These are phyloP conservation scores for Fusarium pininemorale DNA, from an alignment of 2,329 filamentous ascomycete species.

Conservation along the genomic window DNA sequence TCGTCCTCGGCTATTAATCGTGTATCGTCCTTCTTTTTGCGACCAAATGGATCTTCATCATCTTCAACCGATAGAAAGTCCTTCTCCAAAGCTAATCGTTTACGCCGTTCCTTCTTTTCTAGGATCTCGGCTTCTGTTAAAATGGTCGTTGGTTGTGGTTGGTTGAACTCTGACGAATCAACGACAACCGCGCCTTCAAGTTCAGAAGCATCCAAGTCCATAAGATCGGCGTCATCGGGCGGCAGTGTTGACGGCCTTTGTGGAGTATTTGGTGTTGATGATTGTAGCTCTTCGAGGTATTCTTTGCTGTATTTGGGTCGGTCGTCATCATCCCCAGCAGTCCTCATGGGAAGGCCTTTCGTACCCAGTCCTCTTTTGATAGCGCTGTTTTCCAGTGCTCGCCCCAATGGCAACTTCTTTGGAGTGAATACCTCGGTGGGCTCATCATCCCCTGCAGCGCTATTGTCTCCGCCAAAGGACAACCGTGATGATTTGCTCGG, in stretches of 20 bases:
- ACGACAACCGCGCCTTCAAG: slow-evolving; percentile 73
- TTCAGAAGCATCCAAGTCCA: slow-evolving; percentile 67
- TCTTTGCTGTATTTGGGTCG: slow-evolving; percentile 86
- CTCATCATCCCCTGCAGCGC: slow-evolving; percentile 62
- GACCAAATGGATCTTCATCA: slow-evolving; percentile 56
- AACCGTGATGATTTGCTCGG: slow-evolving; percentile 66
- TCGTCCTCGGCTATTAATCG: slow-evolving; percentile 87
- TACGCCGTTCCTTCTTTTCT: slow-evolving; percentile 89
- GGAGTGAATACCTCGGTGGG: slow-evolving; percentile 63
- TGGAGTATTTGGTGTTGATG: slow-evolving; percentile 85
- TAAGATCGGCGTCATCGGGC: slow-evolving; percentile 59
- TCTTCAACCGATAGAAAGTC: slow-evolving; percentile 73
- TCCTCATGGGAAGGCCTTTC: slow-evolving; percentile 63
- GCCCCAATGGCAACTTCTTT: slow-evolving; percentile 72
- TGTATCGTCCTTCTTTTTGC: slow-evolving; percentile 73
- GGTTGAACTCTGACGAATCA: slow-evolving; percentile 51
- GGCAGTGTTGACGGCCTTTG: slow-evolving; percentile 63
- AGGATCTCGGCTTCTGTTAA: slow-evolving; percentile 85
- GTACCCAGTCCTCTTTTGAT: slow-evolving; percentile 61
- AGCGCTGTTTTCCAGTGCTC: slow-evolving; percentile 74
- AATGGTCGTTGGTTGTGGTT: slow-evolving; percentile 61
- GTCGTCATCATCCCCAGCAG: slow-evolving; percentile 69
- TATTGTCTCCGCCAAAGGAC: slow-evolving; percentile 75
- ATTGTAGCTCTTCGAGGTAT: slow-evolving; percentile 84
- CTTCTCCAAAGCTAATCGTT: slow-evolving; percentile 76